Conservation (phyloP, 2,329 filamentous ascomycete genomes). For the Penicillium thymicola region DNA sequence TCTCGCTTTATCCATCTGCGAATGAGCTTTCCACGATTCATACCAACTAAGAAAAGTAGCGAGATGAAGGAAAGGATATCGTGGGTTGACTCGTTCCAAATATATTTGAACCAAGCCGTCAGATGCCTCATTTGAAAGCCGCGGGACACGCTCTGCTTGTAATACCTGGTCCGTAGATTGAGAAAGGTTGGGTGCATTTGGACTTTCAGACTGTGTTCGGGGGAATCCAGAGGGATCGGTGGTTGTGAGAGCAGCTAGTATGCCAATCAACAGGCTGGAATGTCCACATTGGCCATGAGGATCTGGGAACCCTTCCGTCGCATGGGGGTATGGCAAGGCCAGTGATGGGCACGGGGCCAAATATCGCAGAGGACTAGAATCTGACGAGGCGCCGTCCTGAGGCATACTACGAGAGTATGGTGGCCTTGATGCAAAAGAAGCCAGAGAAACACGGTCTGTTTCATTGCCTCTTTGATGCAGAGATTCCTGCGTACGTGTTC, state of each 20-base stretch:
- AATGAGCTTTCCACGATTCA: constrained; percentile 11
- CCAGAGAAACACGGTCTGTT: neutral
- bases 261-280: constrained; percentile 7
- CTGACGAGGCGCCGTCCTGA: neutral
- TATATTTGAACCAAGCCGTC: constrained; percentile 10
- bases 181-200: neutral
- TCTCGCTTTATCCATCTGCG: neutral
- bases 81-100: constrained; percentile 16
- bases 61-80: constrained; percentile 16
- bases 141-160: neutral
- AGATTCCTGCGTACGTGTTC: neutral
- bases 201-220: neutral
- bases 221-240: neutral
- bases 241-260: constrained; percentile 9
- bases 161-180: neutral
- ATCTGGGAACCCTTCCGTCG: neutral
- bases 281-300: constrained; percentile 6
- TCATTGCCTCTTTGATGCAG: neutral
- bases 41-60: constrained; percentile 14
- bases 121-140: constrained; percentile 4
- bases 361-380: neutral
- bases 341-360: neutral
- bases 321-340: neutral
- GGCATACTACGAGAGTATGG: neutral
- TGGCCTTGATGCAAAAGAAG: neutral